A percentile compares a stretch with the other conserved stretches of the same genome.
These are phyloP conservation scores for Pseudogymnoascus sp. DNA, from an alignment of 2,329 filamentous ascomycete species.

Conservation along the genomic window DNA sequence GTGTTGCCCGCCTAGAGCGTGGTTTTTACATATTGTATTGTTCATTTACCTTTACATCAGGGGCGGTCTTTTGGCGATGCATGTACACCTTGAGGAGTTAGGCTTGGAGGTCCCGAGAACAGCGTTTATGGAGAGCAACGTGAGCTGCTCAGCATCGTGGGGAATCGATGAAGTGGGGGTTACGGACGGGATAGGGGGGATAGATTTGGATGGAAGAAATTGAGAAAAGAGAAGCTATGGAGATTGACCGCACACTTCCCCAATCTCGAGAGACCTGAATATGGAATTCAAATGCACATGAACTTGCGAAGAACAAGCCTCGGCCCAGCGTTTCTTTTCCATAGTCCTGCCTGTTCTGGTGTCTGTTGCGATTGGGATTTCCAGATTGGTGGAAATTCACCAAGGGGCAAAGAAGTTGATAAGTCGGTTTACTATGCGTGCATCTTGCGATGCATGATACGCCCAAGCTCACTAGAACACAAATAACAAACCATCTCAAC, in stretches of 20 bases:
- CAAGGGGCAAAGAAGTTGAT: neutral
- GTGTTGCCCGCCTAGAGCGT: neutral
- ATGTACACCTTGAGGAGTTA: neutral
- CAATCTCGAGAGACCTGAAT: neutral
- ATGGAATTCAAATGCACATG: neutral
- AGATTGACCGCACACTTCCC: neutral
- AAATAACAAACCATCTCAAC: neutral
- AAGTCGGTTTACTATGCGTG: neutral
- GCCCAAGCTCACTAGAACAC: neutral
- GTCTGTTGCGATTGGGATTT: neutral
- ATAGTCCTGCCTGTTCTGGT: neutral
- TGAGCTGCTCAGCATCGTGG: neutral
- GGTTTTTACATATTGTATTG: conserved; percentile 2
- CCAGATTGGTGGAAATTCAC: neutral
- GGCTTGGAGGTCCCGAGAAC: neutral
- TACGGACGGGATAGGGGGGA: neutral
- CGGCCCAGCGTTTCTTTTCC: neutral
- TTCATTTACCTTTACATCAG: neutral
- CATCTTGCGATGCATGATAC: neutral
- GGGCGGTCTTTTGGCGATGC: neutral
- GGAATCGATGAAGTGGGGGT: neutral
- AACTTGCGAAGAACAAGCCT: neutral
- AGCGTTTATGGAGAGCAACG: neutral
- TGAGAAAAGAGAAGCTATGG: neutral
- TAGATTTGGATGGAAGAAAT: neutral